These are phyloP conservation scores for Juncus effusus DNA, from an alignment of 176 grass and related monocot species.

Conservation along the genomic window DNA sequence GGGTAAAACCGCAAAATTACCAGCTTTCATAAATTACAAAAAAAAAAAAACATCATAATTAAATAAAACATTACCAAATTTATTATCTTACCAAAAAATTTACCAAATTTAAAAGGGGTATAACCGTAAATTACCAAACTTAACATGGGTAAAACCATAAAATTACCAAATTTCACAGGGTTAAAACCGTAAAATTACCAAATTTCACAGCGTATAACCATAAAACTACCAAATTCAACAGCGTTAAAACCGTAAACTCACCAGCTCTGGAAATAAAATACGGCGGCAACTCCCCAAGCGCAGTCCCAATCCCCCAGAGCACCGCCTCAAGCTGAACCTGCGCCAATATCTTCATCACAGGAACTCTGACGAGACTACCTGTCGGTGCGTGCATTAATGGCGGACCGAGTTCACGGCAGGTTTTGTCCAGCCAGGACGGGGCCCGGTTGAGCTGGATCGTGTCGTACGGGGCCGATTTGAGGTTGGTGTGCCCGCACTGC, in stretches of 20 bases:
- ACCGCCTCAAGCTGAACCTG: slow-evolving; percentile 92
- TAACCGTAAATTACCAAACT: slow-evolving; percentile 39
- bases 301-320: slow-evolving; percentile 98
- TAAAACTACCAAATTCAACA: slow-evolving; percentile 13
- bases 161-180: slow-evolving; percentile 10
- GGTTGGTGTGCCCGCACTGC: slow-evolving; percentile 86
- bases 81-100: background rate
- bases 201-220: slow-evolving; percentile 1
- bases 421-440: slow-evolving; percentile 94
- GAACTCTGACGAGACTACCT: slow-evolving; percentile 67
- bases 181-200: slow-evolving; percentile 42
- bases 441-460: slow-evolving; percentile 82
- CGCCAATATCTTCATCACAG: slow-evolving; percentile 64
- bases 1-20: too few species aligned
- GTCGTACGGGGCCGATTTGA: slow-evolving; percentile 88
- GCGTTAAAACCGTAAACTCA: slow-evolving; percentile 28
- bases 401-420: slow-evolving; percentile 82
- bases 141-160: background rate
- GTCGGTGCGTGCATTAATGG: slow-evolving; percentile 47
- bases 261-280: slow-evolving; percentile 99
- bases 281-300: slow-evolving; percentile 92
- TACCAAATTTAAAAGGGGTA: slow-evolving; percentile 3
- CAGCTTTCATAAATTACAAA: too few species aligned
- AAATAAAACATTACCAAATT: background rate
- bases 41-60: too few species aligned